phyloP scores from a whole-genome alignment of 352 stramenopile species.

The Globisporangium barbulae region DNA sequence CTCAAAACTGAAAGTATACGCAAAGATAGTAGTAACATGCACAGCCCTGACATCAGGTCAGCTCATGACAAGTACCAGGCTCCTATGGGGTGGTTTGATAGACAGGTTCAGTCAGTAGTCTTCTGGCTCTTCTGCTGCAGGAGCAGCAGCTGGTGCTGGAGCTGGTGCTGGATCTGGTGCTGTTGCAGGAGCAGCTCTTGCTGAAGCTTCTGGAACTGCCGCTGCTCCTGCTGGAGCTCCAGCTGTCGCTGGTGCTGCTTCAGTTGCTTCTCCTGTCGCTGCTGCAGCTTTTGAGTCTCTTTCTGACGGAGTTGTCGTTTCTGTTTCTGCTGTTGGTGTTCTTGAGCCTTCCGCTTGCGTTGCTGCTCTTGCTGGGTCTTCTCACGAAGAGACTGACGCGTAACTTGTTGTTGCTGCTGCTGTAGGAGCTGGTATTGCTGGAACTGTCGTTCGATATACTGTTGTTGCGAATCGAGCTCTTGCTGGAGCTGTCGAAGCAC shows the following conservation, averaged over 20 bases:
- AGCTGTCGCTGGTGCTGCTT: constrained; percentile 3
- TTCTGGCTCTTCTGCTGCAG: not conserved
- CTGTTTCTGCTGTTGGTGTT: not conserved
- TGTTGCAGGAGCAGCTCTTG: not conserved
- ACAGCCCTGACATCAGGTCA: not conserved
- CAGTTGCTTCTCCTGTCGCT: not conserved
- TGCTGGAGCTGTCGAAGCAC: not conserved
- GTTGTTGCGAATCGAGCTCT: not conserved
- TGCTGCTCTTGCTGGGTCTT: not conserved
- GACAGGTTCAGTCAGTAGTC: not conserved
- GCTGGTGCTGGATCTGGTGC: constrained; percentile 1
- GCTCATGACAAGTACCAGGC: not conserved
- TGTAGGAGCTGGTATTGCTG: not conserved
- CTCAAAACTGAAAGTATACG: not conserved
- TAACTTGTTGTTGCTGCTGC: not conserved
- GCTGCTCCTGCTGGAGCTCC: not conserved
- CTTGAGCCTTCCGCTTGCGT: not conserved
- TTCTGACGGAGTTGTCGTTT: not conserved
- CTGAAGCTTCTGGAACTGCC: not conserved
- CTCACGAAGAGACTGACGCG: not conserved
- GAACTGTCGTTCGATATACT: not conserved
- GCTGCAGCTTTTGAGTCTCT: not conserved
- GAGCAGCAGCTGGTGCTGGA: constrained; percentile 2
- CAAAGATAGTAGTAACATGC: not conserved
- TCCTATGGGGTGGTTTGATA: not conserved